Base-by-base conservation (phyloP, 176 grass and related monocot genomes). In the Dactylis glomerata region DNA sequence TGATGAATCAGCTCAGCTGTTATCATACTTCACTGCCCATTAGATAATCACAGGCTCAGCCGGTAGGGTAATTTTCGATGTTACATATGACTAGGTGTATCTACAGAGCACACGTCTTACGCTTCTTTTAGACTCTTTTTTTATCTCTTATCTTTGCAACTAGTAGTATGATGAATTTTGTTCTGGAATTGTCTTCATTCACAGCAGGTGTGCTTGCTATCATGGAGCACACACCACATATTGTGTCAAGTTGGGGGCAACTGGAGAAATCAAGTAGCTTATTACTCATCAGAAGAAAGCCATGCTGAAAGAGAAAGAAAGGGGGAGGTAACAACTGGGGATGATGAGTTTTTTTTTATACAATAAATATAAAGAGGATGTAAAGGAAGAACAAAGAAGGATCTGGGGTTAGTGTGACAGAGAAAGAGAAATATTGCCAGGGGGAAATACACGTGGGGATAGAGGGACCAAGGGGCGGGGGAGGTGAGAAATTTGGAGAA, bases 361-460 rank as follows among this genome's bases (percentile, higher is more conserved):
- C 44, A 52, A 24, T 26, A 65, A 63, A 68, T 37, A 73, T 40
- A 81, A 38, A 59, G 64, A 67, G 64, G 59, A 68, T 37, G 31
- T 47, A 33, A 79, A 56, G 56, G 70, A 34, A 30, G n/a, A n/a
- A n/a, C n/a, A n/a, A n/a, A n/a, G 47, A 37, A 86, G 36, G 58
- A 24, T 72, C 38, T 83, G 27, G n/a, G 64, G 40, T 68, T 63
- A 23, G 40, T 86, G 78, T 78, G 51, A 73, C 68, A 30, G 40
- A 24, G 78, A 31, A 46, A 44, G 32, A 15, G 78, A 31, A 56
- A 82, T 55, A 74, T 22, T 78, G 20, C 16, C 11, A 86, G 37
- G 9, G 54, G 75, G 22, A 75, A 56, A 34, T 34, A 69, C 23
- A 68, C 15, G 28, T 68, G 51, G 37, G 40, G 37, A 72, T 79